These are phyloP conservation scores for Didymellaceae sp. DNA, from an alignment of 2,329 filamentous ascomycete genomes.

Conservation along the genomic window DNA sequence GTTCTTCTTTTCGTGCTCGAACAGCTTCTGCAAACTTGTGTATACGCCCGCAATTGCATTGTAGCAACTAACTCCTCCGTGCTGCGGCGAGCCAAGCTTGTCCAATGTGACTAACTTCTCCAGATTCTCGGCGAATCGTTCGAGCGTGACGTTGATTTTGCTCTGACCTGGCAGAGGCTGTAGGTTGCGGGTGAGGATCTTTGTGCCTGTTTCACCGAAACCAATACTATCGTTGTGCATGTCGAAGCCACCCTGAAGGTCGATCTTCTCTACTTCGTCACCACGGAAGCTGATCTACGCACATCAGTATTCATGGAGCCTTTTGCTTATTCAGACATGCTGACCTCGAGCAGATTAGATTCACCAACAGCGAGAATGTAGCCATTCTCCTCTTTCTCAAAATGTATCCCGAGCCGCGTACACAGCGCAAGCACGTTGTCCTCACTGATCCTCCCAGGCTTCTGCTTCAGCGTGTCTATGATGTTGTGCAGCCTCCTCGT, in stretches of 20 bases:
- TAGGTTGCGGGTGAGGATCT: constrained; percentile 71
- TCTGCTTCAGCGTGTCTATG: constrained; percentile 70
- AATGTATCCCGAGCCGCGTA: constrained; percentile 68
- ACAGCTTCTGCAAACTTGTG: constrained; percentile 71
- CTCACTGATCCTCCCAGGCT: constrained; percentile 74
- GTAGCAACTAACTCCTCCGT: constrained; percentile 69
- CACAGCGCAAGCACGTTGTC: constrained; percentile 76
- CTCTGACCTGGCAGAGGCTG: constrained; percentile 65
- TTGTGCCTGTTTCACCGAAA: constrained; percentile 60
- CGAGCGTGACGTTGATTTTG: constrained; percentile 72
- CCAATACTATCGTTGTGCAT: constrained; percentile 60
- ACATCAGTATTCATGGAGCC: constrained; percentile 12
- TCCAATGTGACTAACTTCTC: constrained; percentile 73
- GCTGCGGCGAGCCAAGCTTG: constrained; percentile 70
- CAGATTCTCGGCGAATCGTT: constrained; percentile 74
- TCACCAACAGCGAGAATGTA: constrained; percentile 46
- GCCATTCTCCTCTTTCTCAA: constrained; percentile 33
- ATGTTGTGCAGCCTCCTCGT: constrained; percentile 63
- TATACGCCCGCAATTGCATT: constrained; percentile 78
- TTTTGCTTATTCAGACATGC: neutral
- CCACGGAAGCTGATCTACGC: constrained; percentile 38
- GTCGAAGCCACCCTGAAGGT: constrained; percentile 68
- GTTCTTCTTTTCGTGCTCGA: constrained; percentile 69
- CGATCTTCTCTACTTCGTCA: constrained; percentile 61
- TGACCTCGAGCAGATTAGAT: constrained; percentile 28